These are phyloP conservation scores for Ogataea trehaloabstinens DNA, from an alignment of 805 yeast species.

Conservation along the genomic window DNA sequence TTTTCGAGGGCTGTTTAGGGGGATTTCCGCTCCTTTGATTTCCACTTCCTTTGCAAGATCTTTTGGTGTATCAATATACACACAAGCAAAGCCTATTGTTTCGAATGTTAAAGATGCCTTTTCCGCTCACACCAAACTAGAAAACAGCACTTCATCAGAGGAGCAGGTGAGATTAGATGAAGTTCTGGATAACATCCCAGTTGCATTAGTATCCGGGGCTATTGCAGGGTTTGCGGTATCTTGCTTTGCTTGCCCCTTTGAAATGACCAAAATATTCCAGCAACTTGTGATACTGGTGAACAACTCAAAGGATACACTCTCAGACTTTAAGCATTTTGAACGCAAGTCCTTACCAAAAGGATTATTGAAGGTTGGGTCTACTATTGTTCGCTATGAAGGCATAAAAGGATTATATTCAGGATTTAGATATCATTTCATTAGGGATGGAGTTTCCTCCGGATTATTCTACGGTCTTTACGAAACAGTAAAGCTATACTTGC, in stretches of 20 bases:
- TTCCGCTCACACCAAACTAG: conserved; percentile 9
- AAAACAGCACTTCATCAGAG: not conserved
- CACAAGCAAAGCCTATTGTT: conserved; percentile 47
- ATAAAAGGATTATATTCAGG: conserved; percentile 69
- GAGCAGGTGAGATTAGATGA: conserved; percentile 12
- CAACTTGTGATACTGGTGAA: conserved; percentile 59
- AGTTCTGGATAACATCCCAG: conserved; percentile 41
- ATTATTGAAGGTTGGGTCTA: conserved; percentile 43
- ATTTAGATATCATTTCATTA: conserved; percentile 57
- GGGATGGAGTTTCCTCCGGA: conserved; percentile 73
- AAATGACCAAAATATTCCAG: conserved; percentile 76
- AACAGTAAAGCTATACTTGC: conserved; percentile 51
- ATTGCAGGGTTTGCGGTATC: conserved; percentile 66
- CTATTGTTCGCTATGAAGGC: conserved; percentile 61
- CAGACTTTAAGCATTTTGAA: conserved; percentile 11
- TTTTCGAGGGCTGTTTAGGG: conserved; percentile 66
- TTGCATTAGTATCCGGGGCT: conserved; percentile 55
- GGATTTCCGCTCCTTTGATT: conserved; percentile 69
- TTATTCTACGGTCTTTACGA: conserved; percentile 76
- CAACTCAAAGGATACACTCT: conserved; percentile 21
- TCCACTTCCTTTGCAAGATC: conserved; percentile 67
- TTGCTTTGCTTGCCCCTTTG: conserved; percentile 77
- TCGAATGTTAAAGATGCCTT: conserved; percentile 9
- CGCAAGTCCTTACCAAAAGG: conserved; percentile 31
- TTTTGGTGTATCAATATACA: conserved; percentile 61